These are phyloP conservation scores for Ceratorhiza oryzae-sativae DNA, from an alignment of 1,284 basidiomycete species.

Conservation along the genomic window DNA sequence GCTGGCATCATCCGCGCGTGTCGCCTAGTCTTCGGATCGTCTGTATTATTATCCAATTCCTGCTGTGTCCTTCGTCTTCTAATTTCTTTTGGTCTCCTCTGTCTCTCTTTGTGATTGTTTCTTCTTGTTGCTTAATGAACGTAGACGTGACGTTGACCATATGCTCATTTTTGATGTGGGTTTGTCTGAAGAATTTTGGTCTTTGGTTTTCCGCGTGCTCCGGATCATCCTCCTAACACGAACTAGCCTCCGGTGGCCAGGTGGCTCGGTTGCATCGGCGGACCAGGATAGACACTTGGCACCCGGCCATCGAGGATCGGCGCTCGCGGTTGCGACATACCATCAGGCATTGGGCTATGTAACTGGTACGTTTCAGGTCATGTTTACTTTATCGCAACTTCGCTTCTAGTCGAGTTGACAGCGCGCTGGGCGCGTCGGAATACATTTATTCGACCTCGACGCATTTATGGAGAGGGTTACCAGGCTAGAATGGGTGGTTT, in stretches of 20 bases:
- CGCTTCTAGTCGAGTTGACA: too few species aligned
- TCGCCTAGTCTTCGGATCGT: neutral
- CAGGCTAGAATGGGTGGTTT: too few species aligned
- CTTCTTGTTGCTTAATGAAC: neutral
- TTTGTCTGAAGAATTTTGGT: neutral
- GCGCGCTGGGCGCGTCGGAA: too few species aligned
- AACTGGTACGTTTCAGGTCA: too few species aligned
- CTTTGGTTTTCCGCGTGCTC: neutral
- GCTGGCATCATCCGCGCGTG: neutral
- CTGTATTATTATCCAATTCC: slow-evolving; percentile 31
- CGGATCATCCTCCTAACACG: neutral
- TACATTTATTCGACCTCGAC: too few species aligned
- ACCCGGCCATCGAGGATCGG: too few species aligned
- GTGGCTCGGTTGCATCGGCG: too few species aligned
- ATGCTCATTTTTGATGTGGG: neutral
- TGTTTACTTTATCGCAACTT: too few species aligned
- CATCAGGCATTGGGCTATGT: too few species aligned
- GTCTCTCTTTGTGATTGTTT: slow-evolving; percentile 2
- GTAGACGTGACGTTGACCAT: neutral
- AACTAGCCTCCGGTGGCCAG: neutral
- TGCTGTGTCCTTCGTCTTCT: neutral
- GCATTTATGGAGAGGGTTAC: too few species aligned
- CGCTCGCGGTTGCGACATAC: too few species aligned
- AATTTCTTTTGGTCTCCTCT: neutral
- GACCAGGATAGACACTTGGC: too few species aligned